Percentiles rank a stretch among this genome's conserved stretches.
Evolutionary conservation across 768 basidiomycete genomes (phyloP).

Genomic region (Chiua virens): DNA sequence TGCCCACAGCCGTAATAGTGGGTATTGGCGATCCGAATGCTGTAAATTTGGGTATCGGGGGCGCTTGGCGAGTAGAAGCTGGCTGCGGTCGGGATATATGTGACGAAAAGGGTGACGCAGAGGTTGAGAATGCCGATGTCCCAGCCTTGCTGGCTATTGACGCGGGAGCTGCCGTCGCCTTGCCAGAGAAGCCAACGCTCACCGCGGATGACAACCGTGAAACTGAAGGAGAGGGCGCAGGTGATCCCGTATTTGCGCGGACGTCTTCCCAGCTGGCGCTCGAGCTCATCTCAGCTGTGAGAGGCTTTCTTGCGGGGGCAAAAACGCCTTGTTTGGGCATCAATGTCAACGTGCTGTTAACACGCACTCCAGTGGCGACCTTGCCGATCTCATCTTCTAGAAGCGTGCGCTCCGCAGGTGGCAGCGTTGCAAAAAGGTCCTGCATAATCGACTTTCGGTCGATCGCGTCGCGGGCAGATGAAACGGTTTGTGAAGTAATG

Average conservation of each 20-base stretch:
- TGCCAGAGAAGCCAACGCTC: constrained; percentile 3
- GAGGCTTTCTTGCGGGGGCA: constrained; percentile 22
- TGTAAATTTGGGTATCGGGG: constrained; percentile 23
- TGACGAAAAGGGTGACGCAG: constrained; percentile 9
- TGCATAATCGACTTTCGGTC: constrained; percentile 71
- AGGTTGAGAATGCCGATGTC: background rate
- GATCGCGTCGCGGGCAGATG: constrained; percentile 22
- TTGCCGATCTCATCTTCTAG: constrained; percentile 60
- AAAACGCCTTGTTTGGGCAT: constrained; percentile 3
- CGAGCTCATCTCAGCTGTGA: constrained; percentile 36
- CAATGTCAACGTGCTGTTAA: constrained; percentile 1
- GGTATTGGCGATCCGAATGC: constrained; percentile 28
- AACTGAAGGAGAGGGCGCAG: constrained; percentile 4
- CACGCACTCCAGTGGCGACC: constrained; percentile 24
- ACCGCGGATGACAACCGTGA: constrained; percentile 8
- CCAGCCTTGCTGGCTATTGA: background rate
- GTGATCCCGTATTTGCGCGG: constrained; percentile 17
- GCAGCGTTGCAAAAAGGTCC: constrained; percentile 63
- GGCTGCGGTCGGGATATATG: constrained; percentile 4
- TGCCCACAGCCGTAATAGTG: background rate
- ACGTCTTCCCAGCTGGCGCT: constrained; percentile 70
- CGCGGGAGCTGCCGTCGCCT: background rate
- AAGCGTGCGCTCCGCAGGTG: constrained; percentile 59
- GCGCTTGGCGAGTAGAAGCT: background rate
- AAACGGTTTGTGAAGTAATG: constrained; percentile 27